Conservation (phyloP, 2,329 filamentous ascomycete genomes). For the Zarea fungicola region DNA sequence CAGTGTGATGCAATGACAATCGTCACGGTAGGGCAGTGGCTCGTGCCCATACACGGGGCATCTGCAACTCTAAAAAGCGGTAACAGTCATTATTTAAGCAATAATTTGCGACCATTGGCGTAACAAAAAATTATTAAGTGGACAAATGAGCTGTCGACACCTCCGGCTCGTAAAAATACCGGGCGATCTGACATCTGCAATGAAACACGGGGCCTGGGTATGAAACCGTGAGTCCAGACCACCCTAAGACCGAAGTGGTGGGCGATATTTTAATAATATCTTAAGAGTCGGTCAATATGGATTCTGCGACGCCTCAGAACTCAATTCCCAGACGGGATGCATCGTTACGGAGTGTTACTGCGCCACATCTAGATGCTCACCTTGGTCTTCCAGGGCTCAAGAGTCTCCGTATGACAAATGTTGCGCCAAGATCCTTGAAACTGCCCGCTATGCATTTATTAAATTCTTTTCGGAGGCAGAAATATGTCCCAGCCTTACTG, state of each 20-base stretch:
- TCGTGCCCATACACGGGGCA: neutral
- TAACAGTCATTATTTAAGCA: neutral
- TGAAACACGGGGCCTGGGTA: conserved; percentile 9
- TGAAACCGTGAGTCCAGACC: conserved; percentile 1
- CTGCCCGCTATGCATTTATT: neutral
- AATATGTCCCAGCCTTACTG: conserved; percentile 3
- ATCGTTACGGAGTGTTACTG: neutral
- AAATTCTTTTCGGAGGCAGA: neutral
- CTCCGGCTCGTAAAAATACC: conserved; percentile 12
- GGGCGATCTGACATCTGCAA: conserved; percentile 21
- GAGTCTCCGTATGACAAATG: neutral
- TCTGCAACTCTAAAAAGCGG: conserved; percentile 8
- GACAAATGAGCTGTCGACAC: conserved; percentile 6
- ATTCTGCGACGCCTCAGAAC: neutral
- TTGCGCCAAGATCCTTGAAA: conserved; percentile 7
- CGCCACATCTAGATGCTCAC: neutral
- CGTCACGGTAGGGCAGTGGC: neutral
- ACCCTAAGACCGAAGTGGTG: neutral
- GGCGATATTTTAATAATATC: neutral
- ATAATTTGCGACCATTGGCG: conserved; percentile 1
- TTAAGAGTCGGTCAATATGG: neutral
- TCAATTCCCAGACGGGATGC: neutral
- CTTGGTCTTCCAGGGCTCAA: neutral
- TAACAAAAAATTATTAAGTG: neutral
- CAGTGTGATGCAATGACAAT: neutral